These are phyloP conservation scores for Sporothrix inflata DNA, from an alignment of 2,329 filamentous ascomycete species.

Conservation along the genomic window DNA sequence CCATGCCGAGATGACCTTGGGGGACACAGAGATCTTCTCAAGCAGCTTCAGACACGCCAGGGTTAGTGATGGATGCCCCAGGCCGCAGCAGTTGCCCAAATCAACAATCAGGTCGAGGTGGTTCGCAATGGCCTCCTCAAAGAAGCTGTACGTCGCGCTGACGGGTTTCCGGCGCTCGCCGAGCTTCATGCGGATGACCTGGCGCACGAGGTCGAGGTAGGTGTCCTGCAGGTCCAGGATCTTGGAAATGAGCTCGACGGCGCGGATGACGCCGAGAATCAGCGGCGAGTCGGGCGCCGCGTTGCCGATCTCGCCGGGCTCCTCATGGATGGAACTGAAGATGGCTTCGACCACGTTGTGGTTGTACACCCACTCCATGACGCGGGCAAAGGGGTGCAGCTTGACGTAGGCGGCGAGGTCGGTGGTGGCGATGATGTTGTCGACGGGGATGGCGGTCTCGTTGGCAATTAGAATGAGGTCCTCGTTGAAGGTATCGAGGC, in stretches of 20 bases:
- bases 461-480: slow-evolving; percentile 85
- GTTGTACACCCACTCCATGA: slow-evolving; percentile 99
- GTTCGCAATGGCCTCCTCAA: slow-evolving; percentile 87
- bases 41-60: slow-evolving; percentile 80
- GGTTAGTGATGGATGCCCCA: slow-evolving; percentile 79
- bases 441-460: slow-evolving; percentile 73
- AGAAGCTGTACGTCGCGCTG: slow-evolving; percentile 76
- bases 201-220: slow-evolving; percentile 85
- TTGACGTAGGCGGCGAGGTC: slow-evolving; percentile 79
- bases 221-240: slow-evolving; percentile 88
- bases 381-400: slow-evolving; percentile 87
- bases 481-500: slow-evolving; percentile 88
- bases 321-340: slow-evolving; percentile 78
- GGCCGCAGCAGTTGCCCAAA: slow-evolving; percentile 82
- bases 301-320: slow-evolving; percentile 71
- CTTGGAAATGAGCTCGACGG: slow-evolving; percentile 81
- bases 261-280: slow-evolving; percentile 75
- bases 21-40: slow-evolving; percentile 82
- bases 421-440: slow-evolving; percentile 72
- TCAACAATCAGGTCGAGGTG: slow-evolving; percentile 79
- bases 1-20: slow-evolving; percentile 75
- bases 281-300: slow-evolving; percentile 78
- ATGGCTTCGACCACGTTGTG: slow-evolving; percentile 81
- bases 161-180: slow-evolving; percentile 64
- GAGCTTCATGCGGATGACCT: slow-evolving; percentile 70